Conservation (phyloP, 495 filamentous ascomycete genomes). For the Barbatosphaeria neglecta region DNA sequence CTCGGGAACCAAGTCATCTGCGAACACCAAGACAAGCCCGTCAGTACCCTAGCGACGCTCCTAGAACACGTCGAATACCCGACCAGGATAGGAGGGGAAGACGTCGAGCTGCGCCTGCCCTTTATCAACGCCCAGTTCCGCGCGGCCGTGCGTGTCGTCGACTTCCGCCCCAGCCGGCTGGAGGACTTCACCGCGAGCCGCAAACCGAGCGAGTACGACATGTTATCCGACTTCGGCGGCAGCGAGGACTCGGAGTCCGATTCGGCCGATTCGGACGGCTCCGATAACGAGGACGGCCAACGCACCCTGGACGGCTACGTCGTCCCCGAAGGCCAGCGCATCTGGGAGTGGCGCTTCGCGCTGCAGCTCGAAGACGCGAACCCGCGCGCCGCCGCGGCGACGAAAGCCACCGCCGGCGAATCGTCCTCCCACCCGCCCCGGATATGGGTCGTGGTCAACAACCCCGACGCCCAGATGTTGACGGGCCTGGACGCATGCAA, state of each 20-base stretch:
- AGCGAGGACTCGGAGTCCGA: slow-evolving; percentile 21
- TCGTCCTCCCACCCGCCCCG: too few species aligned
- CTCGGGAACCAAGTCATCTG: too few species aligned
- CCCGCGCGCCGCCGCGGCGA: slow-evolving; percentile 9
- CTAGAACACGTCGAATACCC: slow-evolving; percentile 26
- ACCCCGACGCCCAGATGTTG: slow-evolving; percentile 51
- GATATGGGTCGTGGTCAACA: slow-evolving; percentile 60
- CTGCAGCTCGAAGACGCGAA: slow-evolving; percentile 55
- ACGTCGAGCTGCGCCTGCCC: slow-evolving; percentile 37
- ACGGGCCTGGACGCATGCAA: slow-evolving; percentile 55
- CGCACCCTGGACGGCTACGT: slow-evolving; percentile 5
- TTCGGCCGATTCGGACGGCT: slow-evolving; percentile 6
- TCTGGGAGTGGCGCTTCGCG: slow-evolving; percentile 73
- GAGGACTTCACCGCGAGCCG: slow-evolving; percentile 58
- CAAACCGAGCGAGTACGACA: slow-evolving; percentile 29
- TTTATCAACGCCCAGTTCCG: slow-evolving; percentile 69
- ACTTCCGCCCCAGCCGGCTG: slow-evolving; percentile 63
- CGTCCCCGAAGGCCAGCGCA: slow-evolving; percentile 7
- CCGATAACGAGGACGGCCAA: slow-evolving; percentile 1
- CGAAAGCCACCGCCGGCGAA: slow-evolving; percentile 15
- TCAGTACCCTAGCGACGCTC: slow-evolving; percentile 38
- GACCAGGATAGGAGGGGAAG: slow-evolving; percentile 18
- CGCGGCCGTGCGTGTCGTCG: slow-evolving; percentile 58
- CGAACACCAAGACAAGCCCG: slow-evolving; percentile 25
- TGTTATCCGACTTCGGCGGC: slow-evolving; percentile 33